Base-by-base conservation (phyloP, 768 basidiomycete genomes). In the Suillus paluster region DNA sequence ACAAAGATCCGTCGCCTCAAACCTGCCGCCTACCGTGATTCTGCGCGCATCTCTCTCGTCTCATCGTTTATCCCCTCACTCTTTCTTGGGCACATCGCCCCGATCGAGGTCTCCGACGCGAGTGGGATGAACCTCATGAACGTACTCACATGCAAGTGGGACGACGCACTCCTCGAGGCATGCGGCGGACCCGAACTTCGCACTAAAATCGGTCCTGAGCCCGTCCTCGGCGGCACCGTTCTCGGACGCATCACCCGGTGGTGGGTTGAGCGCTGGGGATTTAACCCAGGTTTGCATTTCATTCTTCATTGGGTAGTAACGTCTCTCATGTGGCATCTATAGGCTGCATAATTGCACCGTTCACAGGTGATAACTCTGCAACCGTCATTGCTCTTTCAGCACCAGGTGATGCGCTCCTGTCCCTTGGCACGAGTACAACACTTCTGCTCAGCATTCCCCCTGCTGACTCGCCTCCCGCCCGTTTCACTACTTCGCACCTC, bases 81-180 rank as follows among this genome's bases (percentile, higher is more conserved):
- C n/a, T 89, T 95, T 71, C 79, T 94, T 53, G 91, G 92, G 4
- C 75, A 77, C 54, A 83, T 94, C 65, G 90, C 89, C 11, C 90
- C 92, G 0, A 88, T 94, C 57, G 94, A 96, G 67, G 85, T 89
- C n/a, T 87, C 88, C 27, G 94, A 95, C 73, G 92, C 92, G 3
- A 93, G 91, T 70, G 94, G 94, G 0, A 95, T 93, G 92, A 95
- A 95, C 71, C 77, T 95, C 33, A 94, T 92, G 89, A 80, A 92
- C 64, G 84, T 94, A 57, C 75, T 88, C 34, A 83, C 85, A 1
- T 84, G 84, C 72, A 86, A 86, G 72, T 95, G 93, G 93, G 84
- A 91, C 63, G 83, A 87, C 61, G 68, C 76, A 44, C 77, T 95
- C 45, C 77, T 94, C 11, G 79, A 86, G 23, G 82, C 85, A 3